Percentiles rank a stretch among this genome's conserved stretches.
Evolutionary conservation across 768 basidiomycete species (phyloP).

Genomic region (Lentinula raphanica): DNA sequence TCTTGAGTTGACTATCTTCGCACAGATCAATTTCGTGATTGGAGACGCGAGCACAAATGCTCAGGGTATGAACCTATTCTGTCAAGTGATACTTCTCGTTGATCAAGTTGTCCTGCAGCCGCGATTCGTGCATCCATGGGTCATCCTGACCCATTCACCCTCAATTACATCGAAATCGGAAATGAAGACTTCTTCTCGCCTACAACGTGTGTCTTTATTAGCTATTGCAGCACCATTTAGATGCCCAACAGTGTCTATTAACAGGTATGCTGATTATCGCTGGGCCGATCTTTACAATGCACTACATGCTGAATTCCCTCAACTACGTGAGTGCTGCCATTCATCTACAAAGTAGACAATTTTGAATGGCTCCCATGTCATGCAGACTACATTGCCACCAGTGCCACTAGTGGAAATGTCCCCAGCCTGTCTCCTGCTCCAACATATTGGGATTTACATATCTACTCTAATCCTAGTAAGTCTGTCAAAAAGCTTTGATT

Average conservation of each 20-base stretch:
- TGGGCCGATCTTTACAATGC: slow-evolving; percentile 6
- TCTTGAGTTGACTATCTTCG: background rate
- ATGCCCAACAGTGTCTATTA: background rate
- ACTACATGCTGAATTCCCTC: slow-evolving; percentile 10
- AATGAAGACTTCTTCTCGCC: slow-evolving; percentile 37
- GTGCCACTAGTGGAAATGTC: slow-evolving; percentile 21
- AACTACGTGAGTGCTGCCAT: slow-evolving; percentile 8
- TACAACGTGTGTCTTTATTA: slow-evolving; percentile 10
- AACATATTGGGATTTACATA: slow-evolving; percentile 36
- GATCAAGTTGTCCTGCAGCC: slow-evolving; percentile 23
- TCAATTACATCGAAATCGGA: slow-evolving; percentile 51
- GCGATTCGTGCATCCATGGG: slow-evolving; percentile 52
- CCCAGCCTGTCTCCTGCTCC: slow-evolving; percentile 25
- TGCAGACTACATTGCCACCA: slow-evolving; percentile 40
- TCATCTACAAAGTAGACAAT: background rate
- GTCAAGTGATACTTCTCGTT: background rate
- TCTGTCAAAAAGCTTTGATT: background rate
- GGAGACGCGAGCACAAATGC: slow-evolving; percentile 43
- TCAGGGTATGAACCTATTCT: slow-evolving; percentile 20
- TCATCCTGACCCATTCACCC: slow-evolving; percentile 46
- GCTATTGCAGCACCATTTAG: background rate
- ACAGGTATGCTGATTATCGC: slow-evolving; percentile 22
- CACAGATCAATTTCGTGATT: slow-evolving; percentile 57
- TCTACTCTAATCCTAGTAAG: slow-evolving; percentile 38
- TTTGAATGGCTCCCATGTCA: too few species aligned